Base-by-base conservation (phyloP, 2,329 filamentous ascomycete species). In the Zasmidium cellare region DNA sequence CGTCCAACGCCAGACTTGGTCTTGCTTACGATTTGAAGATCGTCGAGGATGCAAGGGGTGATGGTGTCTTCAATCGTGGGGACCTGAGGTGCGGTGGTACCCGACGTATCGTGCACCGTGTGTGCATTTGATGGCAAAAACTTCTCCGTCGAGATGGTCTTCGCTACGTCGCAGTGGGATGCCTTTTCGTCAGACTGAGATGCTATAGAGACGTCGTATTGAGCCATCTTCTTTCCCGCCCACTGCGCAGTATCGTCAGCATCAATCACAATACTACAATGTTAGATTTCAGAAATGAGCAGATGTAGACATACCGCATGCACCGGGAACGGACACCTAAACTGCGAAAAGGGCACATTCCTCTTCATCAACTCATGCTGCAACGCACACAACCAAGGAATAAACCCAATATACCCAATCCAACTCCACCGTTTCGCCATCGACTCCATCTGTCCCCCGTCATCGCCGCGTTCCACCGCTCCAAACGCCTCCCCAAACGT, bases 341-440 rank as follows among this genome's bases (percentile, higher is more conserved):
- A 28, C 11, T 28, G 25, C 25, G 25, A 28, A 11, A 28, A 28
- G 6, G 25, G 25, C 25, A 28, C 25, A 11, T 28, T 28, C 25
- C 25, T 5, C 25, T 28, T 46, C 19, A 46, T 23, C 22, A 23
- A 54, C 22, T 22, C 31, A 46, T 58, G 53, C n/a, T 58, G 51
- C 35, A 58, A 45, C 16, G 49, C 11, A 23, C 54, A 54, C 25
- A 58, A 46, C 56, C 24, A 58, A 3, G 56, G 56, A 20, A 58
- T 35, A 35, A 9, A 52, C 1, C 55, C 48, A 46, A 28, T 52
- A 41, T 23, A 54, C 5, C 56, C 51, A 2, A 53, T 50, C 56
- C 56, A 58, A 23, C 56, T 51, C 56, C 56, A 58, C 56, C 56
- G 54, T 2, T 24, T 24, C 45, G 51, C 53, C 55, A 58, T 58